phyloP scores from a whole-genome alignment of 257 asterid species.

The Penstemon barbatus region DNA sequence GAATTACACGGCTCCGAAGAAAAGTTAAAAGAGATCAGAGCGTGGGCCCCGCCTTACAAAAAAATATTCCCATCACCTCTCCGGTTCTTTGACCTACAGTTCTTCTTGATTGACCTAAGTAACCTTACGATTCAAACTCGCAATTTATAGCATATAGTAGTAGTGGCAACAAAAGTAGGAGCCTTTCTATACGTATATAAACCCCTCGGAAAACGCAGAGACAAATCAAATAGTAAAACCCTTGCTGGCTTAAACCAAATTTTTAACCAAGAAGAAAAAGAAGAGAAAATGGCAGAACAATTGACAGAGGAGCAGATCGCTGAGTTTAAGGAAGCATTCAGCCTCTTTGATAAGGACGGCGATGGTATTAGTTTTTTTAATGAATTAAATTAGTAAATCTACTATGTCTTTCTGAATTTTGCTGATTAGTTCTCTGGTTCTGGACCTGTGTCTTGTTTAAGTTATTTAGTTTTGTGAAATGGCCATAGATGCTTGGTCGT shows the following conservation, averaged over 20 bases:
- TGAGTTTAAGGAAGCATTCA: constrained; percentile 15
- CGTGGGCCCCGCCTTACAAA: background rate
- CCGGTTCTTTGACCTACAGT: background rate
- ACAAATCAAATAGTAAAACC: background rate
- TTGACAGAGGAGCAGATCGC: constrained; percentile 19
- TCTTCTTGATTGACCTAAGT: background rate
- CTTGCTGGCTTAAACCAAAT: background rate
- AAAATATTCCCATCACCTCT: background rate
- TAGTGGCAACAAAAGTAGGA: background rate
- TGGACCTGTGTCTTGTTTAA: background rate
- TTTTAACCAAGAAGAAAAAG: background rate
- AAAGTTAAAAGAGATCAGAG: background rate
- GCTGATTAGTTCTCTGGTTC: background rate
- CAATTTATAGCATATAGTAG: background rate
- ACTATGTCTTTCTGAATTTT: background rate
- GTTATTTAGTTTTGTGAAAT: no score
- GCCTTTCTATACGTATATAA: background rate
- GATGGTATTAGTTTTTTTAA: background rate
- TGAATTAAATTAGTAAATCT: background rate
- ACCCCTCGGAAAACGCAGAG: background rate
- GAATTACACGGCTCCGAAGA: constrained; percentile 1
- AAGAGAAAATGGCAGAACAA: constrained; percentile 3
- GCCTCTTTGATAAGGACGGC: constrained; percentile 9
- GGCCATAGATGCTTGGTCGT: no score
- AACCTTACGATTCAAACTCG: background rate